Conservation (phyloP, 768 basidiomycete genomes). For the Russula sp. region DNA sequence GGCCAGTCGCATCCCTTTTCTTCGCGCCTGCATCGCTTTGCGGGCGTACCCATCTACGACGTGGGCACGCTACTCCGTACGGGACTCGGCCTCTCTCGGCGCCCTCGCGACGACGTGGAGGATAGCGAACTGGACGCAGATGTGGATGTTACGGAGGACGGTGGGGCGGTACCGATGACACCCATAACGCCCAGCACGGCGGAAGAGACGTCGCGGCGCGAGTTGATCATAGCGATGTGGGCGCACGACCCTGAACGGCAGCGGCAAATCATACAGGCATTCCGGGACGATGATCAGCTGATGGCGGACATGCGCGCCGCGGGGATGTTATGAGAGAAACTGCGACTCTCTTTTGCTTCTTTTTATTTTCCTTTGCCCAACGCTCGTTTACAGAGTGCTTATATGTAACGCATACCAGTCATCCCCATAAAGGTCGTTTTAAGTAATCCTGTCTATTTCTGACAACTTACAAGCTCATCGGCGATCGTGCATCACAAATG, state of each 20-base stretch:
- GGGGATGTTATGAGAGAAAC: conserved; percentile 46
- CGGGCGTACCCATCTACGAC: conserved; percentile 26
- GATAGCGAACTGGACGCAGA: conserved; percentile 6
- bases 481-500: neutral
- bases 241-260: conserved; percentile 40
- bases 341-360: neutral
- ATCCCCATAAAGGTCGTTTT: neutral
- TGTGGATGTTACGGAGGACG: conserved; percentile 2
- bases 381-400: neutral
- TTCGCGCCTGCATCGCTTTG: conserved; percentile 30
- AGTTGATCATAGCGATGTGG: conserved; percentile 38
- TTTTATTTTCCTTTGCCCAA: neutral
- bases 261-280: conserved; percentile 39
- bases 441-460: neutral
- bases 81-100: conserved; percentile 29
- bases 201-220: conserved; percentile 28
- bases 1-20: conserved; percentile 21
- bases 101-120: conserved; percentile 3
- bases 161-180: conserved; percentile 9
- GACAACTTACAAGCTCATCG: neutral
- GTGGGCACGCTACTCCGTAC: conserved; percentile 29
- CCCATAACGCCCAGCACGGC: conserved; percentile 12
- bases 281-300: conserved; percentile 51
- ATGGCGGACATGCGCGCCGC: conserved; percentile 57
- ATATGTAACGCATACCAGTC: conserved; percentile 8